Evolutionary conservation across 108 stramenopile species (phyloP), one percentile per base, ranked within the genome.

Genomic region (Discostella stelligeroides): DNA sequence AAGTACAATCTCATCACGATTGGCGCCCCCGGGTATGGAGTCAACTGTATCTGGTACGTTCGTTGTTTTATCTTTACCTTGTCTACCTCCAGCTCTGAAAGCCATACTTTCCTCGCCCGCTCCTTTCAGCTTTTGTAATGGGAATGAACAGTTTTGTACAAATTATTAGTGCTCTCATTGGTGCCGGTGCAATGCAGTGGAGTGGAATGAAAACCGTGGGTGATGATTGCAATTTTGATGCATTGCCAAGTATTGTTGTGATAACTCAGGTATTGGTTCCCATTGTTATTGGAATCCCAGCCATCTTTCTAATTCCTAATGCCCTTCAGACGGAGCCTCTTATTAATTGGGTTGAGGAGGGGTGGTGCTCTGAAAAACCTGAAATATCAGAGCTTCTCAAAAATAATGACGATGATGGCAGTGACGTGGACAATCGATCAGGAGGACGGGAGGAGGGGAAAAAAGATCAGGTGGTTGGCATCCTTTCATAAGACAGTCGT

Each of bases 21-120:
- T 75, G 12, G 55, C 55, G 7, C 73, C 73, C 7, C 72, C 72
- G 25, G 74, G 74, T 14, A 80, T 80, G 79, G 79, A 80, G 42
- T 56, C 60, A 40, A 68, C 79, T 20, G 74, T 75, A 40, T 80
- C 76, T 48, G 79, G 29, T 80, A 71, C 29, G 65, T 65, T 48
- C 62, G n/a, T n/a, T n/a, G n/a, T n/a, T n/a, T n/a, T n/a, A n/a
- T n/a, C n/a, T n/a, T n/a, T n/a, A n/a, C n/a, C n/a, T n/a, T n/a
- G n/a, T n/a, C n/a, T n/a, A n/a, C n/a, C n/a, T n/a, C n/a, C n/a
- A n/a, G n/a, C n/a, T n/a, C n/a, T n/a, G n/a, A n/a, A n/a, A n/a
- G n/a, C n/a, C n/a, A 23, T 50, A 25, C 49, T 1, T 54, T 27
- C 27, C 24, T 27, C 27, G 10, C 25, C 7, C 12, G 24, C 27